Percentiles rank a stretch among this genome's conserved stretches.
Evolutionary conservation across 257 asterid species (phyloP).

Genomic region (Paraleonurus japonicus): DNA sequence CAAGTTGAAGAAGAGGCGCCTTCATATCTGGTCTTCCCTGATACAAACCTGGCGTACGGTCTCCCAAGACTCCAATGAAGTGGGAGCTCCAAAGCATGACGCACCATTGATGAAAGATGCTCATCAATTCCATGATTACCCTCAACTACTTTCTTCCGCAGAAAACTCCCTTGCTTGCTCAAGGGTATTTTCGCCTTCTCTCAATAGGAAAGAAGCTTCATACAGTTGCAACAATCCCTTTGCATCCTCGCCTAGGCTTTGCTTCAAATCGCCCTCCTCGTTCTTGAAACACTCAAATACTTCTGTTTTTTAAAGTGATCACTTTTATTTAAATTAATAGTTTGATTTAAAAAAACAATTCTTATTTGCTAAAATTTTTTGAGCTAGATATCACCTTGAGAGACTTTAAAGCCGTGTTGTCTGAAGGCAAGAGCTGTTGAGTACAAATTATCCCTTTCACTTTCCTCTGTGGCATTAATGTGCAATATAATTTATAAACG

Average conservation of each 20-base stretch:
- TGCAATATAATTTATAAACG: no score
- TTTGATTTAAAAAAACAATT: no score
- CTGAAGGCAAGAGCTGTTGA: not conserved
- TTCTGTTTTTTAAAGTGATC: no score
- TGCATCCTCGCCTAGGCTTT: not conserved
- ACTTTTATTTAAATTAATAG: no score
- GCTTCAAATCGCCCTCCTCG: not conserved
- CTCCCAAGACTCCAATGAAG: not conserved
- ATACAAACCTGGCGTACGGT: not conserved
- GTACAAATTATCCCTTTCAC: conserved; percentile 1
- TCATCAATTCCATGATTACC: not conserved
- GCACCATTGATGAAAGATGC: conserved; percentile 10
- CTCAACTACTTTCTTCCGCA: conserved; percentile 2
- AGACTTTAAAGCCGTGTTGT: not conserved
- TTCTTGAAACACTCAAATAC: not conserved
- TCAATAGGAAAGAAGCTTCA: conserved; percentile 46
- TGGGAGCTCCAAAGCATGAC: not conserved
- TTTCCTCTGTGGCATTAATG: not conserved
- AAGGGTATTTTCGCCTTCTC: conserved; percentile 37
- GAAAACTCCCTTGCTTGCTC: conserved; percentile 38
- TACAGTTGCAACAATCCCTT: conserved; percentile 41
- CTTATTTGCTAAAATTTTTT: no score
- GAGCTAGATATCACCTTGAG: not conserved
- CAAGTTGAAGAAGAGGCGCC: not conserved
- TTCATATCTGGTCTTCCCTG: not conserved